Evolutionary conservation across 163 green algal species (phyloP).

Genomic region (Scenedesmus sp.): DNA sequence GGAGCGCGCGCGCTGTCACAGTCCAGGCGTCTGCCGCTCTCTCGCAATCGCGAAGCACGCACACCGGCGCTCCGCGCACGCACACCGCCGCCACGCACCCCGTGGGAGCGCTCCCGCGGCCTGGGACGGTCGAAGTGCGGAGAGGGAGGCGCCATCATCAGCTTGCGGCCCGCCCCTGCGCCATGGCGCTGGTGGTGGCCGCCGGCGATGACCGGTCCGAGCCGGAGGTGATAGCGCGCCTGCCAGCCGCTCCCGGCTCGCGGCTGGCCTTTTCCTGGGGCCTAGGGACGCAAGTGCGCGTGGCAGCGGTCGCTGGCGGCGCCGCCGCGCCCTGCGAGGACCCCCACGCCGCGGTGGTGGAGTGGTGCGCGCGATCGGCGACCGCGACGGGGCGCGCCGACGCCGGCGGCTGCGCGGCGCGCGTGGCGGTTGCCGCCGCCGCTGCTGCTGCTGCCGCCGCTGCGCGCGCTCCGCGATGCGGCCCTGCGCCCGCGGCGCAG

Average conservation of each 20-base stretch:
- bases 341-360: not conserved
- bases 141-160: too few species aligned
- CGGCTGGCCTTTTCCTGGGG: conserved; percentile 54
- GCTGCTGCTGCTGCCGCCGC: not conserved
- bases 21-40: too few species aligned
- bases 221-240: not conserved
- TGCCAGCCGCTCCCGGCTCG: conserved; percentile 39
- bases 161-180: not conserved
- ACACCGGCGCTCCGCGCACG: too few species aligned
- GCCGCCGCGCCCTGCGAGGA: conserved; percentile 21
- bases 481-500: not conserved
- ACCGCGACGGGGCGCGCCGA: not conserved
- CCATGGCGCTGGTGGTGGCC: conserved; percentile 13
- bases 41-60: too few species aligned
- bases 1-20: too few species aligned
- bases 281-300: conserved; percentile 43
- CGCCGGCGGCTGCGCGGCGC: too few species aligned
- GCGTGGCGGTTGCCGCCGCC: not conserved
- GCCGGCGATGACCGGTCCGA: not conserved
- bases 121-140: too few species aligned
- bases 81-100: too few species aligned
- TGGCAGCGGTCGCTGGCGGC: conserved; percentile 33
- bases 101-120: too few species aligned
- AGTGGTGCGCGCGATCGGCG: conserved; percentile 27
- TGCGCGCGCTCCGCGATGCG: too few species aligned